phyloP scores from a whole-genome alignment of 1,284 basidiomycete genomes.

The Neolentinus lepideus region DNA sequence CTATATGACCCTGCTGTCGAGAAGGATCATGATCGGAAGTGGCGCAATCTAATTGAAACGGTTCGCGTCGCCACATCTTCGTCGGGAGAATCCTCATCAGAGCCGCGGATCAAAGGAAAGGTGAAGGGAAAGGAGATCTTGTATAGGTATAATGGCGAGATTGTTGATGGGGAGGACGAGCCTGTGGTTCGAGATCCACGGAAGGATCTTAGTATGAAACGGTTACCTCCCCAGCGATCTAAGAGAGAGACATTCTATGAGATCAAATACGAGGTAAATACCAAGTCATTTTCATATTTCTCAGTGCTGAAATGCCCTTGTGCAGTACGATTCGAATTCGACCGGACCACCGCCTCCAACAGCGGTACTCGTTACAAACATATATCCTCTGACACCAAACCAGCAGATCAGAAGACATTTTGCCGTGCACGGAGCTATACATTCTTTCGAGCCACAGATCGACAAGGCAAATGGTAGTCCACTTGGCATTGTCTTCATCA shows the following conservation, averaged over 20 bases:
- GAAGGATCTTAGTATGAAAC: conserved; percentile 33
- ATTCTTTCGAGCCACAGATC: conserved; percentile 73
- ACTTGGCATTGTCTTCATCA: conserved; percentile 79
- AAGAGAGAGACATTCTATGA: conserved; percentile 38
- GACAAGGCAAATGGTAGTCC: conserved; percentile 77
- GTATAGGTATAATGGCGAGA: conserved; percentile 49
- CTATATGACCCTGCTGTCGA: conserved; percentile 55
- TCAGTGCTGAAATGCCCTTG: background rate
- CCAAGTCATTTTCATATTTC: no score
- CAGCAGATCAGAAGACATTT: conserved; percentile 67
- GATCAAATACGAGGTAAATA: conserved; percentile 57
- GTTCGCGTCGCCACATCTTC: conserved; percentile 31
- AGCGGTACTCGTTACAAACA: conserved; percentile 66
- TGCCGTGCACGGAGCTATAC: conserved; percentile 57
- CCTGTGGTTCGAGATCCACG: conserved; percentile 50
- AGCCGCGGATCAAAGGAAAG: conserved; percentile 50
- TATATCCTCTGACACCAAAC: conserved; percentile 69
- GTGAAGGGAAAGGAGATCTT: conserved; percentile 56
- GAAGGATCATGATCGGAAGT: conserved; percentile 35
- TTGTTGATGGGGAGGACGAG: conserved; percentile 38
- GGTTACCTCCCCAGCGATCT: conserved; percentile 24
- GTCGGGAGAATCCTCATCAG: conserved; percentile 19
- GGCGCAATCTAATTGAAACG: conserved; percentile 45
- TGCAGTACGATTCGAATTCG: conserved; percentile 74
- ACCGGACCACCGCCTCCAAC: conserved; percentile 70